phyloP scores from a whole-genome alignment of 73 alveolate genomes.

The Tetrahymena elliotti region DNA sequence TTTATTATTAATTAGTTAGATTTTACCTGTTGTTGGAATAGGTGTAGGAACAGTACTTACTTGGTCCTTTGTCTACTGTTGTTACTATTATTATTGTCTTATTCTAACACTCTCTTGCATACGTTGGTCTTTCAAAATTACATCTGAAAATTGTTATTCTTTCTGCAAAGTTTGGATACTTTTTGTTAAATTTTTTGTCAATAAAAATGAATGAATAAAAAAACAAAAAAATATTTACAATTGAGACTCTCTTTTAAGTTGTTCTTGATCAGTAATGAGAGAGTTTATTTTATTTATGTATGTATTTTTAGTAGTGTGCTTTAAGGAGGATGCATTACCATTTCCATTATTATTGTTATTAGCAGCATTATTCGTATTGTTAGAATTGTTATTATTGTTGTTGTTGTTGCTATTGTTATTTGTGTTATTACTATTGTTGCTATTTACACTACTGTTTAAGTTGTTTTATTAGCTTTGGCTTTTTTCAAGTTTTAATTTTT shows the following conservation, averaged over 20 bases:
- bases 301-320: constrained; percentile 24
- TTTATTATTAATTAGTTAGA: neutral
- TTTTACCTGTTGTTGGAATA: neutral
- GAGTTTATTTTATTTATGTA: constrained; percentile 27
- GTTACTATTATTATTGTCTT: neutral
- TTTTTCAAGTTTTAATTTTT: neutral
- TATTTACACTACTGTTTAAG: neutral
- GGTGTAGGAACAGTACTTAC: neutral
- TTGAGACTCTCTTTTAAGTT: neutral
- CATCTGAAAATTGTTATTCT: neutral
- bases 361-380: neutral
- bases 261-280: constrained; percentile 7
- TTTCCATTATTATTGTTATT: neutral
- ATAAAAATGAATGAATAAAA: neutral
- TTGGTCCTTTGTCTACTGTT: neutral
- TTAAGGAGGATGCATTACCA: neutral
- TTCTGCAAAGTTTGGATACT: neutral
- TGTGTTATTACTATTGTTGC: neutral
- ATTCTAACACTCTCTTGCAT: constrained; percentile 12
- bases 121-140: constrained; percentile 6
- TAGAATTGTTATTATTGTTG: neutral
- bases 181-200: no score
- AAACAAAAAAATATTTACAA: neutral
- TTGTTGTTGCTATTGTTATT: neutral
- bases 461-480: neutral